phyloP scores from a whole-genome alignment of 805 yeast species.

The Kodamaea kaohsiungensis region DNA sequence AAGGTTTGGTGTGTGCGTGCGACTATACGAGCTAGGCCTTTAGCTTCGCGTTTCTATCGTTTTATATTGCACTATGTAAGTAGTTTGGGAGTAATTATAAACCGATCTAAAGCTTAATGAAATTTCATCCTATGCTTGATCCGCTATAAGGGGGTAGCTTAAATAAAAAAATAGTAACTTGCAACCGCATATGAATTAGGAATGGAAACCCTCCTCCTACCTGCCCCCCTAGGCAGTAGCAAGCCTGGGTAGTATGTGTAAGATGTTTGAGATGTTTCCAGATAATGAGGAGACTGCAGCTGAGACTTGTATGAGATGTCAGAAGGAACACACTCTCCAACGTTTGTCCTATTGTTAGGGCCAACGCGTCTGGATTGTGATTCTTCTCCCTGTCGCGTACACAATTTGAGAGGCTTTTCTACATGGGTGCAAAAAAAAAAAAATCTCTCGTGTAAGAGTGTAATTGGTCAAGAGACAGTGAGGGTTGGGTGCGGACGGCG shows the following conservation, averaged over 20 bases:
- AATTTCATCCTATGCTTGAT: neutral
- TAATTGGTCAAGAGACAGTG: neutral
- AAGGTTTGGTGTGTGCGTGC: neutral
- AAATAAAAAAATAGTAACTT: neutral
- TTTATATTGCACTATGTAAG: neutral
- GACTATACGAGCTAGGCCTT: neutral
- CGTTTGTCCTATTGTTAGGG: conserved; percentile 1
- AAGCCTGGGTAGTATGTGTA: neutral
- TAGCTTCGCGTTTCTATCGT: neutral
- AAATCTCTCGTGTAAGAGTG: neutral
- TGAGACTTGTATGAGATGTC: neutral
- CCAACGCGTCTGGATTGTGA: neutral
- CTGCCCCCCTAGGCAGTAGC: too few relatives aligned
- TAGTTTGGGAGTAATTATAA: neutral
- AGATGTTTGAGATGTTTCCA: neutral
- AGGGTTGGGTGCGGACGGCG: neutral
- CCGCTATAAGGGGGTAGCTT: neutral
- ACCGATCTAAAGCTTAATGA: neutral
- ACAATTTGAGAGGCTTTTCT: neutral
- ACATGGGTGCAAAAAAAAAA: neutral
- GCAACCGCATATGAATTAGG: neutral
- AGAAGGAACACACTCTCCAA: neutral
- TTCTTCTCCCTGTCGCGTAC: neutral
- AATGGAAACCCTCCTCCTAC: too few relatives aligned
- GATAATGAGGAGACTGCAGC: neutral